Evolutionary conservation across 257 asterid species (phyloP).

Genomic region (Solanum verrucosum): DNA sequence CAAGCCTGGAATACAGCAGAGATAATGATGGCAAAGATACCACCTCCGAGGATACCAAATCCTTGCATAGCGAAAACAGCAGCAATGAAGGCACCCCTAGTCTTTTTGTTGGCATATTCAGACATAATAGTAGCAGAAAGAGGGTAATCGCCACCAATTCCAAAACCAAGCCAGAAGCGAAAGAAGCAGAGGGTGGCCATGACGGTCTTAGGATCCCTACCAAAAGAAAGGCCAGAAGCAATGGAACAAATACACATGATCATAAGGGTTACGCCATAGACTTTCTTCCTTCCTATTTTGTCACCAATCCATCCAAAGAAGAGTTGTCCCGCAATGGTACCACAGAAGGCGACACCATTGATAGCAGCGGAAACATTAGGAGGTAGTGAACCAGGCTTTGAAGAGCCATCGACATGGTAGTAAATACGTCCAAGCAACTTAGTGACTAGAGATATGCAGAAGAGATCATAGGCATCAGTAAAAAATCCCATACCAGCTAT

Average conservation of each 20-base stretch:
- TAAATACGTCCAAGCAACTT: conserved; percentile 59
- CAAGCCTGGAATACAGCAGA: conserved; percentile 22
- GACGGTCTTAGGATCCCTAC: conserved; percentile 23
- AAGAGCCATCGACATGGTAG: conserved; percentile 34
- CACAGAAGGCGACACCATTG: conserved; percentile 55
- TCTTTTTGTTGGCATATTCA: conserved; percentile 54
- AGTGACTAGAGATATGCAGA: conserved; percentile 57
- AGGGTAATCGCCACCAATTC: conserved; percentile 59
- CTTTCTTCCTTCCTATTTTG: conserved; percentile 44
- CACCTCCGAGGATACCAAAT: conserved; percentile 48
- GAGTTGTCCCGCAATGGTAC: conserved; percentile 51
- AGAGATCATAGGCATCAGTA: conserved; percentile 63
- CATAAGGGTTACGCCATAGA: conserved; percentile 46
- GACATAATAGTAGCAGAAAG: conserved; percentile 75
- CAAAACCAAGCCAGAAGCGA: conserved; percentile 61
- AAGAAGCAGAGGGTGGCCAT: conserved; percentile 56
- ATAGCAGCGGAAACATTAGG: conserved; percentile 50
- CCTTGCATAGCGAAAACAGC: conserved; percentile 72
- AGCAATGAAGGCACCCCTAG: conserved; percentile 53
- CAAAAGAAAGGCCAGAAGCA: conserved; percentile 52
- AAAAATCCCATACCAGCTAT: conserved; percentile 68
- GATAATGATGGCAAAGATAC: conserved; percentile 32
- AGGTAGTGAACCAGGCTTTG: conserved; percentile 49
- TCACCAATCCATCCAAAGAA: conserved; percentile 68
- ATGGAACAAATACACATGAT: conserved; percentile 38